Evolutionary conservation across 345 rosid species (phyloP), one percentile per base, ranked within the genome.

Genomic region (Acer yangbiense): DNA sequence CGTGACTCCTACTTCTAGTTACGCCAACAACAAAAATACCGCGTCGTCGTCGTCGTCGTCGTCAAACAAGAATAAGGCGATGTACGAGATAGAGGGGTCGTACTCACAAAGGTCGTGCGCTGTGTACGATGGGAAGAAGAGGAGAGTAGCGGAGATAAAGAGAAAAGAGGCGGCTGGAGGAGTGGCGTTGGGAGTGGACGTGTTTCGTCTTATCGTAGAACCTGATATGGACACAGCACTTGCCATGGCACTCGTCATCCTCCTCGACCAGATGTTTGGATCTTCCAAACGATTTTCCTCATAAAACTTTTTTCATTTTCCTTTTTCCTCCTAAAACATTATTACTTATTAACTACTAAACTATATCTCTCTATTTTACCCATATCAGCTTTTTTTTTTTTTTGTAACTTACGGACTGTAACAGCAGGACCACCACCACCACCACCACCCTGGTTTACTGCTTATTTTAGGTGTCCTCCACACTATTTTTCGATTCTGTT

Each of bases 241-340:
- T 1, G 98, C 98, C 48, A 94, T 94, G 99, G 93, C 97, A 3
- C 69, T 96, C 0, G 93, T 92, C 78, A 92, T 94, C 77, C 88
- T 94, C 52, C 94, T 96, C 6, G 98, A 94, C 72, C 97, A 92
- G 83, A 96, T 96, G 99, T 94, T 85, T 77, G 87, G 90, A 68
- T 92, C 98, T 65, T 84, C 88, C 55, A 77, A 80, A 58, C 86
- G 89, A 75, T 74, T 73, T 76, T 80, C 83, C 7, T 9, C 20
- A n/a, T 64, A 65, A 60, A n/a, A 6, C 68, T 25, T 39, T 17
- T 5, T 16, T 55, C 32, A 29, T 29, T 29, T 29, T 29, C 32
- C 32, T 29, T 74, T 73, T 76, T 80, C 83, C 7, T 9, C 17
- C 23, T 64, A 65, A 60, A n/a, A 6, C 68, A 32, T 32, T 32